Evolutionary conservation across 352 stramenopile species (phyloP), one percentile per base, ranked within the genome.

Genomic region (Elongisporangium anandrum): DNA sequence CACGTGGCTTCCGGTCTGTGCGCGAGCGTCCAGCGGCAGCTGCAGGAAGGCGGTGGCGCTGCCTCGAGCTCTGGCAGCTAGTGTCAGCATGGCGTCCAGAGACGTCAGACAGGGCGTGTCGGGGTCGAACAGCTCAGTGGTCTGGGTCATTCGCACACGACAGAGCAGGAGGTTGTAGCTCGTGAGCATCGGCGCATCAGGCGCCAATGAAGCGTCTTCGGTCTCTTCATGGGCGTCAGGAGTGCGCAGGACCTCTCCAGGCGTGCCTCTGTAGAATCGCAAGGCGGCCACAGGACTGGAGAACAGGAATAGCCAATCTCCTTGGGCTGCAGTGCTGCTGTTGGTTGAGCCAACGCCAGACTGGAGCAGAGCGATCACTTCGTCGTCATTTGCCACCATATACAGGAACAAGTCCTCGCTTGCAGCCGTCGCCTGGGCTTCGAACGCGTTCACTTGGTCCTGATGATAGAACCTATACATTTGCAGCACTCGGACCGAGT

Each of bases 381-480:
- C 56, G 45, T 77, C 56, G 38, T 81, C 70, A 49, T 64, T 57
- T 3, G 65, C 65, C 5, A 72, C 57, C 34, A 72, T 49, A 56
- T 85, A 88, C 23, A 87, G 38, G 58, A 76, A 85, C 29, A 70
- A 39, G 48, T 80, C 63, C 7, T 41, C 34, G 17, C 34, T 45
- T 4, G 34, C 34, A 45, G 34, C 34, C 16, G 34, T 12, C 10
- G 34, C 34, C 34, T 45, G 9, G 19, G 52, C 50, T 21, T 78
- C 70, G 60, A 81, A 88, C 3, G 19, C 34, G 20, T 29, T 10
- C 21, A 58, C 56, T 22, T 84, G 49, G 12, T 75, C 65, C 0
- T 71, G 59, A 21, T 87, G 69, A 49, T 75, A 81, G 39, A 75
- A 79, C 4, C 79, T 70, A 52, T 85, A 72, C 19, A 81, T 73